These are phyloP conservation scores for Pezicula radicicola DNA, from an alignment of 2,329 filamentous ascomycete genomes.

Conservation along the genomic window DNA sequence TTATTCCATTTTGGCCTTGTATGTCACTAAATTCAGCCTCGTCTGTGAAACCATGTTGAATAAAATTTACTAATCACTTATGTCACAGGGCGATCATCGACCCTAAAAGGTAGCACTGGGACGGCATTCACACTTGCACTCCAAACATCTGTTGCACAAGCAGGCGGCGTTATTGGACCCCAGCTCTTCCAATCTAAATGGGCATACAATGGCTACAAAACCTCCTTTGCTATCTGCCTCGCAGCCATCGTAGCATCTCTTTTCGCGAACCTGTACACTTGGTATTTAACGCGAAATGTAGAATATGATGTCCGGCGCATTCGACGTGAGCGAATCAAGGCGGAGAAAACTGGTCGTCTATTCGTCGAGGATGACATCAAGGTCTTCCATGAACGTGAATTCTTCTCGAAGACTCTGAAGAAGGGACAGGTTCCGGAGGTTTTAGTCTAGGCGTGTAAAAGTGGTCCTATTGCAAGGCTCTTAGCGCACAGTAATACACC, in stretches of 20 bases:
- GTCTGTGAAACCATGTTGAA: no score
- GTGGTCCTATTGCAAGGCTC: no score
- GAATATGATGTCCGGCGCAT: conserved; percentile 35
- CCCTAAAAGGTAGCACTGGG: conserved; percentile 38
- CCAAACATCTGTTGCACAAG: conserved; percentile 39
- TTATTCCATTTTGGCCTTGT: no score
- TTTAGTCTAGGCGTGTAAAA: no score
- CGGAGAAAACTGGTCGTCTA: conserved; percentile 22
- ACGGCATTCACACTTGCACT: conserved; percentile 41
- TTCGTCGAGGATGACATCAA: conserved; percentile 28
- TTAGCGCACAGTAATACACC: no score
- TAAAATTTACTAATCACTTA: background rate
- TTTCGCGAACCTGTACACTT: conserved; percentile 36
- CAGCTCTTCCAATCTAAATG: conserved; percentile 40
- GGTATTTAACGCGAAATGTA: conserved; percentile 38
- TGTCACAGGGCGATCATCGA: conserved; percentile 34
- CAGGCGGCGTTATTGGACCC: conserved; percentile 41
- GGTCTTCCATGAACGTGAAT: conserved; percentile 17
- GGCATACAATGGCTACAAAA: conserved; percentile 37
- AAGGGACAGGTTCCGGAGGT: background rate
- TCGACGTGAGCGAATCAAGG: conserved; percentile 24
- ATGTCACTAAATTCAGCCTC: no score
- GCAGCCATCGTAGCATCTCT: conserved; percentile 31
- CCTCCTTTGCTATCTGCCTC: conserved; percentile 33
- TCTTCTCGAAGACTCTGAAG: conserved; percentile 11